Conservation (phyloP, 768 basidiomycete genomes). For the Gymnopilus dilepis region DNA sequence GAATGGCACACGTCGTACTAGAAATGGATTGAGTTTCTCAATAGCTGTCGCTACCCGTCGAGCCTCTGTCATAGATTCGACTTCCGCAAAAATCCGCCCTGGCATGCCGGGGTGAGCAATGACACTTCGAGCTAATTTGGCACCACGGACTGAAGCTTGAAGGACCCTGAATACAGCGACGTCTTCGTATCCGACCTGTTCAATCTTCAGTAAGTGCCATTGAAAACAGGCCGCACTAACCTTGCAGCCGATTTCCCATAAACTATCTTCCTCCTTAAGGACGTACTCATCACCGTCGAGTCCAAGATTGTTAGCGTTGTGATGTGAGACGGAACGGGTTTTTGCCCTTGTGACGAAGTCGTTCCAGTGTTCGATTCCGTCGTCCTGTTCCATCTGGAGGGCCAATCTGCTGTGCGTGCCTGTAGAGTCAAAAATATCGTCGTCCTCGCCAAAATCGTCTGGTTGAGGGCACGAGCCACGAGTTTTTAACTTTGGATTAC, state of each 20-base stretch:
- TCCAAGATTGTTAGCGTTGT: background rate
- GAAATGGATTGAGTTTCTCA: background rate
- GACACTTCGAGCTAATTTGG: background rate
- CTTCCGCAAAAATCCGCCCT: background rate
- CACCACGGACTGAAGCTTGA: background rate
- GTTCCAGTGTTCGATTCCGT: background rate
- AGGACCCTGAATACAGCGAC: background rate
- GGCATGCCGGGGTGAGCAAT: background rate
- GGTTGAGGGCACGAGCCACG: background rate
- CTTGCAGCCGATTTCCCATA: conserved; percentile 5
- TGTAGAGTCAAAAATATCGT: background rate
- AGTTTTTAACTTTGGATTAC: background rate
- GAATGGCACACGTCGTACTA: background rate
- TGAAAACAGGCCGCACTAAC: too few species aligned
- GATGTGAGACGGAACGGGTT: background rate
- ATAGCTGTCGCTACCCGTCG: background rate
- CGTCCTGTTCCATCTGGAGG: background rate
- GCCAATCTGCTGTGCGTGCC: background rate
- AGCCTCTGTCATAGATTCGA: background rate
- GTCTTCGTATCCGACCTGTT: conserved; percentile 2
- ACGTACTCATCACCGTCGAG: background rate
- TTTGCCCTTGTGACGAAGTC: background rate
- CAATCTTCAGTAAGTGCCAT: too few species aligned
- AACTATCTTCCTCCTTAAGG: background rate
- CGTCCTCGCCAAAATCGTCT: background rate